Evolutionary conservation across 2,329 filamentous ascomycete genomes (phyloP).

Genomic region (Trichoderma cornu-damae): DNA sequence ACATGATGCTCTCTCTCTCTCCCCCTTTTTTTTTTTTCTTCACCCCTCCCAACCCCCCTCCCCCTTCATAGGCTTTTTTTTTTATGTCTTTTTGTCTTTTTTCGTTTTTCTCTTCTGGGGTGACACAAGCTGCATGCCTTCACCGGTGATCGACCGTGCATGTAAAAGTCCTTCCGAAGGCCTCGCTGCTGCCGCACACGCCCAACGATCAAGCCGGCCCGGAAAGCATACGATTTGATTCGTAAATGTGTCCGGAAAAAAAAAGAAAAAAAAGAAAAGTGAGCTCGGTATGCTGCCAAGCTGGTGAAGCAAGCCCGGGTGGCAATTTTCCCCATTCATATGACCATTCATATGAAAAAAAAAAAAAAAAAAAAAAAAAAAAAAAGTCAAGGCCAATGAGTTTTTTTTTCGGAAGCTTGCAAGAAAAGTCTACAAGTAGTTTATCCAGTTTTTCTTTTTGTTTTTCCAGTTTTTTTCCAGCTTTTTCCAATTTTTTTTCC

Average conservation of each 20-base stretch:
- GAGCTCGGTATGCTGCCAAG: neutral
- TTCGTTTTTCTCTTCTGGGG: neutral
- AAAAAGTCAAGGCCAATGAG: neutral
- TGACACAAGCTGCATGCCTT: slow-evolving; percentile 20
- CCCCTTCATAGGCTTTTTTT: neutral
- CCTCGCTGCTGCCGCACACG: neutral
- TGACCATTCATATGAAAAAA: too few relatives aligned
- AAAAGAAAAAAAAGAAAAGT: too few relatives aligned
- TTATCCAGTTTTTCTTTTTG: too few relatives aligned
- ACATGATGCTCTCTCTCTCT: too few relatives aligned
- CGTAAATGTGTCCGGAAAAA: slow-evolving; percentile 2
- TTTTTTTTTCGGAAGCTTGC: neutral
- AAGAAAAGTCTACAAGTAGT: too few relatives aligned
- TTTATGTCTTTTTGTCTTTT: too few relatives aligned
- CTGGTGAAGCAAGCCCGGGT: slow-evolving; percentile 12
- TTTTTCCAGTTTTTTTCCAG: too few relatives aligned
- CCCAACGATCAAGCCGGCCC: neutral
- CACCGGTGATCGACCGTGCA: slow-evolving; percentile 26
- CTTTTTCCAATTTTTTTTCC: too few relatives aligned
- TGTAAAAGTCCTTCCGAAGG: neutral
- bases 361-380: too few relatives aligned
- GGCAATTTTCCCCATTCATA: slow-evolving; percentile 1
- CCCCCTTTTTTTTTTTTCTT: too few relatives aligned
- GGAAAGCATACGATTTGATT: neutral
- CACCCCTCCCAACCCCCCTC: neutral